These are phyloP conservation scores for Graphilbum fragrans DNA, from an alignment of 2,329 filamentous ascomycete genomes.

Conservation along the genomic window DNA sequence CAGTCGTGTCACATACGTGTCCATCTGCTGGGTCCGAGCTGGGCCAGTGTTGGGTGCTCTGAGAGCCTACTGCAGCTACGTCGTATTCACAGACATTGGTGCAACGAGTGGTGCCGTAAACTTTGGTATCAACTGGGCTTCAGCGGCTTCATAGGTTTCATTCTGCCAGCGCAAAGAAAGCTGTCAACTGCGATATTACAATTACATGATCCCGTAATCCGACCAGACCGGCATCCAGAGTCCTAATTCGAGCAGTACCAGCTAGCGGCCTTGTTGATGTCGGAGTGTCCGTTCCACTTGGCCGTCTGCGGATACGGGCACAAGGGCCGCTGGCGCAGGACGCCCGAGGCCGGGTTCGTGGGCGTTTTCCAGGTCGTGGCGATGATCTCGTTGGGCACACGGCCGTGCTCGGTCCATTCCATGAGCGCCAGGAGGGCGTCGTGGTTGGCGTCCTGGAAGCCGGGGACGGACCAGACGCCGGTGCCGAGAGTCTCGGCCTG, in stretches of 20 bases:
- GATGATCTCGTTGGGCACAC: constrained; percentile 13
- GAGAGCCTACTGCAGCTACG: no score
- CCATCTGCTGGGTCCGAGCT: no score
- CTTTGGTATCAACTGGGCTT: no score
- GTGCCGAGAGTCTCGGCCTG: constrained; percentile 17
- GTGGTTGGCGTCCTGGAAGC: constrained; percentile 21
- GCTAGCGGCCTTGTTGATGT: constrained; percentile 15
- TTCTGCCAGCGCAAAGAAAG: no score
- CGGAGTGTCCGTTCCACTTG: constrained; percentile 18
- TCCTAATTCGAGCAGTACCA: constrained; percentile 17
- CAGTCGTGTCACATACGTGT: no score
- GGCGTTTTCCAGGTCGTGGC: constrained; percentile 12
- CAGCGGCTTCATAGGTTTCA: no score
- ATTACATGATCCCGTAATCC: no score
- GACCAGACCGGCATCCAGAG: no score
- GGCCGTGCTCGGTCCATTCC: constrained; percentile 23
- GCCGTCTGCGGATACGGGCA: constrained; percentile 22
- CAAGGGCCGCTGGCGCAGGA: constrained; percentile 26
- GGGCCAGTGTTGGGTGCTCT: no score
- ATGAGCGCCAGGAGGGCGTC: constrained; percentile 25
- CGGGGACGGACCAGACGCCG: constrained; percentile 21
- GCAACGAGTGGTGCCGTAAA: no score
- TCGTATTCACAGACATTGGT: no score
- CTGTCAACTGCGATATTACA: no score
- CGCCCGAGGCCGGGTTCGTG: constrained; percentile 14